Conservation (phyloP, 345 rosid genomes). For the Hirschfeldia incana region DNA sequence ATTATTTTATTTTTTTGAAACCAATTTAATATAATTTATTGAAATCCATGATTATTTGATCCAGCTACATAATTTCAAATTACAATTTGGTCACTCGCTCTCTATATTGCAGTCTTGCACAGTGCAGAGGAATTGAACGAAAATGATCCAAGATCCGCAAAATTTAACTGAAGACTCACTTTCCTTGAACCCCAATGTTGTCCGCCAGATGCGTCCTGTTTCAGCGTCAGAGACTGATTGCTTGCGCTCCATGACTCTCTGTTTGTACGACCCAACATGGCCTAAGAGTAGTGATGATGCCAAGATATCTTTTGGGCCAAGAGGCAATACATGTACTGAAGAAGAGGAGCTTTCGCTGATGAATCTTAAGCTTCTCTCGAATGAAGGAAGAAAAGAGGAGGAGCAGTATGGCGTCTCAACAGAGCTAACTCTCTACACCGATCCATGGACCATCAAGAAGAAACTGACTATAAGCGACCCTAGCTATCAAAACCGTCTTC, state of each 20-base stretch:
- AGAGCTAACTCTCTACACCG: not conserved
- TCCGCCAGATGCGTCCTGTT: not conserved
- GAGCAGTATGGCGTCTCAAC: conserved; percentile 10
- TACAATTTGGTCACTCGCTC: not conserved
- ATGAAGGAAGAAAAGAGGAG: conserved; percentile 18
- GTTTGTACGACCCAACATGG: conserved; percentile 8
- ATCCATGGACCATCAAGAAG: conserved; percentile 30
- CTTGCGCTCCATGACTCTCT: not conserved
- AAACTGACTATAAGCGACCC: conserved; percentile 10
- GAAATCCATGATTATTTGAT: not conserved
- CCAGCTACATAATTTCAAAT: not conserved
- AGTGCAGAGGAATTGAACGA: not conserved
- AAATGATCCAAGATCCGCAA: not conserved
- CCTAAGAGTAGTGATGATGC: not conserved
- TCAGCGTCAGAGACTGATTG: not conserved
- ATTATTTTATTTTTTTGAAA: no score
- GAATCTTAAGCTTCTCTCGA: not conserved
- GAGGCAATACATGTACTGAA: not conserved
- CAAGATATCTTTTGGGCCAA: conserved; percentile 1
- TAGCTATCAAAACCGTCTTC: conserved; percentile 14
- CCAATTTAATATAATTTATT: not conserved
- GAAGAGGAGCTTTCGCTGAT: not conserved
- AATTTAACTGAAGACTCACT: not conserved
- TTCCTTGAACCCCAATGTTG: not conserved
- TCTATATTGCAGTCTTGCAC: not conserved